Evolutionary conservation across 768 basidiomycete genomes (phyloP).

Genomic region (Megacollybia marginata): DNA sequence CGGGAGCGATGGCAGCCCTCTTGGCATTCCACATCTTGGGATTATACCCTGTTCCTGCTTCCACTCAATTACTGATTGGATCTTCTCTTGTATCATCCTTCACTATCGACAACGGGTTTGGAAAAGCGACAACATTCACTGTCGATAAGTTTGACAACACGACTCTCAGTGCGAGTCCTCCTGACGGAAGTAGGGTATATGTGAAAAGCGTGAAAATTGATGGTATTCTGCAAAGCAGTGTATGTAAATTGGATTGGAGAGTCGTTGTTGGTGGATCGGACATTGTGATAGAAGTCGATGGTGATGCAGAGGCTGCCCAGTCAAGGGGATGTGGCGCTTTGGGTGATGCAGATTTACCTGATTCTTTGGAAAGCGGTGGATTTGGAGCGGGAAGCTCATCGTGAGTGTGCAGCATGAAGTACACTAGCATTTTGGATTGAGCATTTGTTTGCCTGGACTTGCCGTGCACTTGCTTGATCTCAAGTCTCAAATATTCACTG

Average conservation of each 20-base stretch:
- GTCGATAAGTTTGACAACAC: conserved; percentile 33
- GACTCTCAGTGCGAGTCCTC: conserved; percentile 28
- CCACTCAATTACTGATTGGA: conserved; percentile 39
- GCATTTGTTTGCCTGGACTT: too few relatives aligned
- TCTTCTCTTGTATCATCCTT: conserved; percentile 41
- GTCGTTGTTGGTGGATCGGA: conserved; percentile 36
- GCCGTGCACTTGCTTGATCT: too few relatives aligned
- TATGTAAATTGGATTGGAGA: conserved; percentile 40
- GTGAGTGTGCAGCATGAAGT: too few relatives aligned
- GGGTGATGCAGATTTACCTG: conserved; percentile 22
- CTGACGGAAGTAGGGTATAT: conserved; percentile 30
- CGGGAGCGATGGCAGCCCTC: conserved; percentile 44
- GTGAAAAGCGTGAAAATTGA: conserved; percentile 38
- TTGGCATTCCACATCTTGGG: conserved; percentile 44
- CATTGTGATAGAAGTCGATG: conserved; percentile 36
- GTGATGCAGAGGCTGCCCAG: conserved; percentile 26
- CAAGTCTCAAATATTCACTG: too few relatives aligned
- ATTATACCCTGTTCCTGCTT: conserved; percentile 40
- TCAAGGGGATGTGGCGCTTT: conserved; percentile 30
- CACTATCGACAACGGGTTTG: conserved; percentile 30
- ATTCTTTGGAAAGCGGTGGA: conserved; percentile 33
- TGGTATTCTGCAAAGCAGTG: conserved; percentile 24
- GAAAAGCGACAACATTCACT: conserved; percentile 34
- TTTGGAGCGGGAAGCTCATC: conserved; percentile 11
- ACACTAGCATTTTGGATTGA: too few relatives aligned